phyloP scores from a whole-genome alignment of 2,329 filamentous ascomycete genomes.

The Delphinella strobiligena region DNA sequence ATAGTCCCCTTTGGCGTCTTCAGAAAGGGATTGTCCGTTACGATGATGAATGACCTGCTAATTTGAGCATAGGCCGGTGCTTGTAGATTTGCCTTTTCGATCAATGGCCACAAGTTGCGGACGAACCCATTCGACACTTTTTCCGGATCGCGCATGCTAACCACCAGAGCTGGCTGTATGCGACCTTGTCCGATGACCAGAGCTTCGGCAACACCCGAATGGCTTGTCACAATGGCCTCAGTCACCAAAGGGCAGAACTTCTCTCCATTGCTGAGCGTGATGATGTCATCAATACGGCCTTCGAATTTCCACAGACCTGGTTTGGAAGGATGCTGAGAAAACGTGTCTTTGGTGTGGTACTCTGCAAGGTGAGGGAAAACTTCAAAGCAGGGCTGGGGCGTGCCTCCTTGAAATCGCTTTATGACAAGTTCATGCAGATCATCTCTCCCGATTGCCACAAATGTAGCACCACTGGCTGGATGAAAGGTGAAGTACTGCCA shows the following conservation, averaged over 20 bases:
- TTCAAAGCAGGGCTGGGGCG: conserved; percentile 16
- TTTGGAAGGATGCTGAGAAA: conserved; percentile 15
- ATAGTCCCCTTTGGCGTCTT: neutral
- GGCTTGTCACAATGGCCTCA: conserved; percentile 14
- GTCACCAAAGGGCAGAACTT: conserved; percentile 16
- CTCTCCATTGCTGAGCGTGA: conserved; percentile 18
- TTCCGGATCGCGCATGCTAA: conserved; percentile 11
- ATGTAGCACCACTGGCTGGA: conserved; percentile 7
- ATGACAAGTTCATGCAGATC: conserved; percentile 25
- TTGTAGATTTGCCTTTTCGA: neutral
- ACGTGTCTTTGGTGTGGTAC: conserved; percentile 19
- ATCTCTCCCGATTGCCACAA: conserved; percentile 8
- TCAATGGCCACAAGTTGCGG: neutral
- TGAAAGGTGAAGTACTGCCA: conserved; percentile 14
- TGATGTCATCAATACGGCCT: conserved; percentile 17
- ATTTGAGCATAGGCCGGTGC: neutral
- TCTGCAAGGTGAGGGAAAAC: conserved; percentile 20
- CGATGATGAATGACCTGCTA: neutral
- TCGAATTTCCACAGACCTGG: conserved; percentile 16
- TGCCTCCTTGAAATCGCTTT: conserved; percentile 18
- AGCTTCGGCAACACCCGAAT: conserved; percentile 18
- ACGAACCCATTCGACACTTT: neutral
- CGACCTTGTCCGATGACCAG: conserved; percentile 21
- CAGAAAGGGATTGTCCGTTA: neutral
- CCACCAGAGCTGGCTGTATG: conserved; percentile 18